Evolutionary conservation across 768 basidiomycete genomes (phyloP).

Genomic region (Sarcomyxa edulis): DNA sequence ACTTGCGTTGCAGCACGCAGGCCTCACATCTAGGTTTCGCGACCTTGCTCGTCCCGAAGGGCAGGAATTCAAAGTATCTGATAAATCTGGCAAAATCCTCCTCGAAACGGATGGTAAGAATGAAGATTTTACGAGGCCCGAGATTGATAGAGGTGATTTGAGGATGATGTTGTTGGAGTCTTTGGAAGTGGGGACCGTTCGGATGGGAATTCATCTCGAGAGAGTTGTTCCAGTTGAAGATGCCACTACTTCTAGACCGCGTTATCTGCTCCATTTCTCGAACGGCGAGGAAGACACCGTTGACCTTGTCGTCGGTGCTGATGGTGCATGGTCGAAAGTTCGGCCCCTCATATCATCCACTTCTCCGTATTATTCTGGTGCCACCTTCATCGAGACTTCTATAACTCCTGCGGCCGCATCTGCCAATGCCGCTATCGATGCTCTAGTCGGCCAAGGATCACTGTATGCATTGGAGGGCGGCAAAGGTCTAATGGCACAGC

Average conservation of each 20-base stretch:
- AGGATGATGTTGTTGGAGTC: no score
- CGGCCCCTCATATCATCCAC: conserved; percentile 19
- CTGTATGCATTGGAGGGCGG: conserved; percentile 11
- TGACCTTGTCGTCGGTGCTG: conserved; percentile 29
- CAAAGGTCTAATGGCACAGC: conserved; percentile 22
- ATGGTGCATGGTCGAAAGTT: conserved; percentile 27
- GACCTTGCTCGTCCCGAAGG: no score
- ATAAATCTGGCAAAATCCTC: no score
- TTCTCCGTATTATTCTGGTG: conserved; percentile 20
- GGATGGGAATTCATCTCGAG: no score
- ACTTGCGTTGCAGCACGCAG: conserved; percentile 16
- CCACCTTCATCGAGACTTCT: conserved; percentile 3
- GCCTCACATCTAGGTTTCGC: conserved; percentile 18
- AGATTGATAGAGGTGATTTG: no score
- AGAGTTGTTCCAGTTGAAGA: no score
- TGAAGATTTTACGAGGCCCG: no score
- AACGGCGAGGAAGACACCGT: background rate
- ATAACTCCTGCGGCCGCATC: background rate
- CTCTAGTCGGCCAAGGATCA: conserved; percentile 1
- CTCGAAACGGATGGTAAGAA: no score
- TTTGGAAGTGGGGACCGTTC: no score
- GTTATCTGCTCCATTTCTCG: conserved; percentile 1
- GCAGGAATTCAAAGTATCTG: no score
- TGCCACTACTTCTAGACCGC: no score
- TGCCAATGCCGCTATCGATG: conserved; percentile 17